A percentile compares a stretch with the other conserved stretches of the same genome.
Evolutionary conservation across 805 yeast genomes (phyloP).

Genomic region (Yarrowia bubula): DNA sequence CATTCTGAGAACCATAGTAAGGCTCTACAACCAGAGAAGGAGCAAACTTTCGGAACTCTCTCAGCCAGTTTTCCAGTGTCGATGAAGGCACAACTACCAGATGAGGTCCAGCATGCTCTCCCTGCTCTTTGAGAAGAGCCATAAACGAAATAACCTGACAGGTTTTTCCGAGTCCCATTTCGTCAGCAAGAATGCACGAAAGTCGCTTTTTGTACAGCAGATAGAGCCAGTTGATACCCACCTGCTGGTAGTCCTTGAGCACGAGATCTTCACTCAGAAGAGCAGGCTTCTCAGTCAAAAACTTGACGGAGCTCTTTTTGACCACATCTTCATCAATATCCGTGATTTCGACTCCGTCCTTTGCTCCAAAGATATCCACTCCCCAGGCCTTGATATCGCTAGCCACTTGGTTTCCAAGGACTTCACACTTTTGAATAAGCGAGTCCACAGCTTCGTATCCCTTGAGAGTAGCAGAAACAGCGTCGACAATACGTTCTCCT

Average conservation of each 20-base stretch:
- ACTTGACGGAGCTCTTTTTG: not conserved
- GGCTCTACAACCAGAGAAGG: conserved; percentile 82
- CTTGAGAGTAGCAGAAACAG: conserved; percentile 63
- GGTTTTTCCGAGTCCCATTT: conserved; percentile 96
- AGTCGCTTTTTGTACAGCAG: conserved; percentile 71
- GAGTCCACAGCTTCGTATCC: conserved; percentile 96
- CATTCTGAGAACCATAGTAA: conserved; percentile 84
- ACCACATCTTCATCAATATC: conserved; percentile 44
- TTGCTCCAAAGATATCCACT: conserved; percentile 61
- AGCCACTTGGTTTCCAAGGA: conserved; percentile 68
- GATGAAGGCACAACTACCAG: conserved; percentile 94
- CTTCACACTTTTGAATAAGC: conserved; percentile 78
- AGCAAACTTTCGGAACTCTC: conserved; percentile 88
- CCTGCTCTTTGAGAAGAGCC: conserved; percentile 73
- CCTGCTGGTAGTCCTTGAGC: conserved; percentile 88
- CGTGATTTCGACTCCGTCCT: conserved; percentile 51
- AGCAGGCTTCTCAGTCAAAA: conserved; percentile 66
- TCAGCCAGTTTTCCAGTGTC: conserved; percentile 93
- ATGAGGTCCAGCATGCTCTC: conserved; percentile 70
- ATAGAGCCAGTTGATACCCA: conserved; percentile 93
- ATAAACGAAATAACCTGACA: conserved; percentile 93
- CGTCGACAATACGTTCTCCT: conserved; percentile 74
- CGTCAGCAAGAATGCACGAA: conserved; percentile 95
- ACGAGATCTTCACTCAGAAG: conserved; percentile 61
- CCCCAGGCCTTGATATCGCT: conserved; percentile 84